Base-by-base conservation (phyloP, 495 filamentous ascomycete species). In the Penicillium waksmanii region DNA sequence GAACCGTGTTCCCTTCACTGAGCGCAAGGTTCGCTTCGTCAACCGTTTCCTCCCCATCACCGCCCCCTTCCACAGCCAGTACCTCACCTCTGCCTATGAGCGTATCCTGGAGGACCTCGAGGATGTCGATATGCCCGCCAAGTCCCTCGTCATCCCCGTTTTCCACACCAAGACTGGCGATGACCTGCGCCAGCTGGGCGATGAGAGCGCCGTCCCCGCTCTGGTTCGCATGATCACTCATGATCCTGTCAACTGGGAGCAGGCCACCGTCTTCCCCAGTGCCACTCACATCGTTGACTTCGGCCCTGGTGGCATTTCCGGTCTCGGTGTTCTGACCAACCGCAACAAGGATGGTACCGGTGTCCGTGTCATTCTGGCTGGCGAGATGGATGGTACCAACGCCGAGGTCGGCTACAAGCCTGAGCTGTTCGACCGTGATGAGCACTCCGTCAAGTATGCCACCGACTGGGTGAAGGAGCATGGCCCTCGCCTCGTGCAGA, bases 401-500 rank as follows among this genome's bases (percentile, higher is more conserved):
- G 76, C 83, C 35, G 95, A 97, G 70, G 89, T 98, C 46, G 95
- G 95, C 51, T 98, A 97, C 79, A 97, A 97, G 78, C 88, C 95
- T 0, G 95, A 98, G 74, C 80, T 98, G 13, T 98, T 98, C 59
- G 94, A 99, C 69, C 88, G 96, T 47, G 96, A 98, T 66, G 89
- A 93, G 61, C 87, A 96, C 62, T 92, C 95, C 2, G 91, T 99
- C 62, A 96, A 92, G 72, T 98, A 89, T 72, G 95, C 96, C 27
- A 86, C 92, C n/a, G 91, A 99, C 72, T 99, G 95, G 95, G 93
- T 98, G 44, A 94, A 95, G 72, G 92, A 97, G 70, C 89, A 95
- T 70, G 92, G 95, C 17, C 95, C 95, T 3, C 87, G 85, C 51
- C 83, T 98, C 43, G 85, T 93, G 63, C 92, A 90, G 78, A 97